Conservation (phyloP, 768 basidiomycete species). For the Collybiopsis luxurians region DNA sequence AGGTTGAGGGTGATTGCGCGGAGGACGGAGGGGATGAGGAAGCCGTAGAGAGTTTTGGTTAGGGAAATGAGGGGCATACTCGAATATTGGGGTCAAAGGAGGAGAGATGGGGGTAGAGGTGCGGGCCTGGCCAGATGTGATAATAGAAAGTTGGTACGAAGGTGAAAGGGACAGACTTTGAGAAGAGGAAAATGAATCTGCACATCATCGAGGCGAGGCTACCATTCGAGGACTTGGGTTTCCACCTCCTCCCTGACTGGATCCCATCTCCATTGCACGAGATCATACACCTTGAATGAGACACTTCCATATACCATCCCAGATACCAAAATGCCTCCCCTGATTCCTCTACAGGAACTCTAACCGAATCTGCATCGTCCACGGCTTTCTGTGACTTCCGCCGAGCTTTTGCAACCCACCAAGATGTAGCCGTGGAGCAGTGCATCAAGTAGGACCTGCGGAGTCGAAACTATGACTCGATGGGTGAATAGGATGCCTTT, state of each 20-base stretch:
- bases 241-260: slow-evolving; percentile 46
- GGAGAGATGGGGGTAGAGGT: slow-evolving; percentile 15
- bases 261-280: slow-evolving; percentile 57
- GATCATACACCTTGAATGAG: slow-evolving; percentile 45
- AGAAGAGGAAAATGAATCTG: slow-evolving; percentile 71
- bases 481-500: too few relatives aligned
- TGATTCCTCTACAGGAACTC: slow-evolving; percentile 44
- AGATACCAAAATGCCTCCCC: slow-evolving; percentile 41
- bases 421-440: slow-evolving; percentile 67
- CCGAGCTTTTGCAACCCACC: slow-evolving; percentile 35
- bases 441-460: slow-evolving; percentile 76
- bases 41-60: too few relatives aligned
- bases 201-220: slow-evolving; percentile 22
- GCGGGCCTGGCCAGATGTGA: slow-evolving; percentile 24
- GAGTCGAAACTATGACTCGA: slow-evolving; percentile 70
- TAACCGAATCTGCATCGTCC: too few relatives aligned
- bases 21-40: slow-evolving; percentile 64
- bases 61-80: too few relatives aligned
- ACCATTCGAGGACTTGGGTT: slow-evolving; percentile 29
- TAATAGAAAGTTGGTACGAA: slow-evolving; percentile 59
- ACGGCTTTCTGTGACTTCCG: too few relatives aligned
- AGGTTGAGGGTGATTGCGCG: slow-evolving; percentile 54
- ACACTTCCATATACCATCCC: slow-evolving; percentile 48
- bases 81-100: too few relatives aligned
- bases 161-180: slow-evolving; percentile 48